These are phyloP conservation scores for Trametes versicolor DNA, from an alignment of 1,284 basidiomycete genomes.

Conservation along the genomic window DNA sequence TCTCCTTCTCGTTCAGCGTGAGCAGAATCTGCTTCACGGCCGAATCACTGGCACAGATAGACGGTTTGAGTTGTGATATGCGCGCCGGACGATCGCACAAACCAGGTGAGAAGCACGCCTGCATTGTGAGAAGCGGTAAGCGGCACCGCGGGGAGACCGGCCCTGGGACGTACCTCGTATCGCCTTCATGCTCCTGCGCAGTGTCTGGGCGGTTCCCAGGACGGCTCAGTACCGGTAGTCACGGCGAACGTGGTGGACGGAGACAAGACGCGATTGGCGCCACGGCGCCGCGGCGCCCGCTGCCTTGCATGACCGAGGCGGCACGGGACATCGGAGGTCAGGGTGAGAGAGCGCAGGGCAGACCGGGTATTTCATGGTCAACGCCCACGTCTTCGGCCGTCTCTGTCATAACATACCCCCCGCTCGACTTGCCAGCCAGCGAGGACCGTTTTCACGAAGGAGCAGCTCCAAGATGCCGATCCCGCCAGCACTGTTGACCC, in stretches of 20 bases:
- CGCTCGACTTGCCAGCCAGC: conserved; percentile 2
- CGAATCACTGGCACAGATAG: conserved; percentile 68
- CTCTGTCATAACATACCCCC: conserved; percentile 8
- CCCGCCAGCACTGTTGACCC: conserved; percentile 41
- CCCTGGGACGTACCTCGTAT: conserved; percentile 61
- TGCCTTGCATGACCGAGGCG: neutral
- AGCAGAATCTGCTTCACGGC: conserved; percentile 92
- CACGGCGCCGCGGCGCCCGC: conserved; percentile 15
- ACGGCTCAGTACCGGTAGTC: neutral
- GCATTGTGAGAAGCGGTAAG: conserved; percentile 18
- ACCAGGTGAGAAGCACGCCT: conserved; percentile 84
- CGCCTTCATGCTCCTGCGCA: conserved; percentile 58
- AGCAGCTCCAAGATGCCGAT: conserved; percentile 40
- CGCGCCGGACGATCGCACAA: conserved; percentile 35
- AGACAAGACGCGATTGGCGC: conserved; percentile 23
- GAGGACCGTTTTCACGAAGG: conserved; percentile 10
- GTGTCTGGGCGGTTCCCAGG: conserved; percentile 18
- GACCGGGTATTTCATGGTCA: conserved; percentile 28
- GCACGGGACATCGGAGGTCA: conserved; percentile 10
- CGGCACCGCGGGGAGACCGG: conserved; percentile 9
- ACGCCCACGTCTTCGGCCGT: conserved; percentile 27
- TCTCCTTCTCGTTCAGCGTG: conserved; percentile 80
- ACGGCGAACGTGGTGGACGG: conserved; percentile 21
- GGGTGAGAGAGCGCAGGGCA: conserved; percentile 13
- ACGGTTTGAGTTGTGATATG: conserved; percentile 6